A percentile compares a stretch with the other conserved stretches of the same genome.
phyloP scores from a whole-genome alignment of 2,329 filamentous ascomycete species.

The Monosporascus sp. region DNA sequence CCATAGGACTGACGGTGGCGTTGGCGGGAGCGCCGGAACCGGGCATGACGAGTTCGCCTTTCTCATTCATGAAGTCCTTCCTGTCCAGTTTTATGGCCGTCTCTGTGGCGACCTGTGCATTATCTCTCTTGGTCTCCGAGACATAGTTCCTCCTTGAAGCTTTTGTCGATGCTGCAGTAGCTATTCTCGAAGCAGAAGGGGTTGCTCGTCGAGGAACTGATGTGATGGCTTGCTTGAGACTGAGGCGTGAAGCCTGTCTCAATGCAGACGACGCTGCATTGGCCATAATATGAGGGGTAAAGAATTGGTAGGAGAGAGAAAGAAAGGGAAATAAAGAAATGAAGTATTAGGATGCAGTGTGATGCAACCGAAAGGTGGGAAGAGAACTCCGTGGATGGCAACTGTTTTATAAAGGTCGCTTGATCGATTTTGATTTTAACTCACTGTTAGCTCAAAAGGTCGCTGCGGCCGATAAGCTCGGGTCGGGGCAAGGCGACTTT shows the following conservation, averaged over 20 bases:
- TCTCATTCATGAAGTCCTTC: conserved; percentile 64
- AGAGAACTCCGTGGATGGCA: background rate
- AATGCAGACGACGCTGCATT: conserved; percentile 62
- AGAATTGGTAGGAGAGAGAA: conserved; percentile 3
- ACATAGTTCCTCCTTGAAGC: conserved; percentile 62
- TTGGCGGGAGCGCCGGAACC: conserved; percentile 53
- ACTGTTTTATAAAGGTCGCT: too few species aligned
- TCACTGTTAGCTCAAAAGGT: background rate
- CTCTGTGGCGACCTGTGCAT: conserved; percentile 76
- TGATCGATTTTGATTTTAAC: background rate
- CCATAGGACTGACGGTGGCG: conserved; percentile 74
- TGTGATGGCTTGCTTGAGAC: conserved; percentile 35
- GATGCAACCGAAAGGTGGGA: conserved; percentile 13
- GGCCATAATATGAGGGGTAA: conserved; percentile 44
- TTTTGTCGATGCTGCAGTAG: conserved; percentile 21
- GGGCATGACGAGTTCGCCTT: conserved; percentile 43
- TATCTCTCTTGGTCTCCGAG: conserved; percentile 71
- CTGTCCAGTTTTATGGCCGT: conserved; percentile 82
- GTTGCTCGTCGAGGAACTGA: conserved; percentile 29
- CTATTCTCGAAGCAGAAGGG: conserved; percentile 27
- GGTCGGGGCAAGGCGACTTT: conserved; percentile 7
- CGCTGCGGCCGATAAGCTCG: background rate
- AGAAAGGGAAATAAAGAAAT: conserved; percentile 10
- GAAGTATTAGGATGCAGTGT: conserved; percentile 1
- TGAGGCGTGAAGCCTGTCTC: conserved; percentile 66